phyloP scores from a whole-genome alignment of 768 basidiomycete genomes.

The Russula earlei region DNA sequence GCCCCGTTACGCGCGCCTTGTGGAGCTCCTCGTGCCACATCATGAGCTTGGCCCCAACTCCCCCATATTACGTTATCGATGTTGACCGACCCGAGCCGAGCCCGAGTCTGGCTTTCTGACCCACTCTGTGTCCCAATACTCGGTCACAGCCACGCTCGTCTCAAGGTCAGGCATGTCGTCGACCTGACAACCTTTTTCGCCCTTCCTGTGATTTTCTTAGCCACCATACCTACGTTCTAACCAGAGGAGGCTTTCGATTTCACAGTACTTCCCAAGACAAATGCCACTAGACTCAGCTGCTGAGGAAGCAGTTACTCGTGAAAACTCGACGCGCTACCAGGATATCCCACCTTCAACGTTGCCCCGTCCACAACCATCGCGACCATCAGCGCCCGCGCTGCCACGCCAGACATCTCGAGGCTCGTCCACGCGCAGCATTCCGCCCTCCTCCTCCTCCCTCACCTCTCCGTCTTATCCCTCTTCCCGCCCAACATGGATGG shows the following conservation, averaged over 20 bases:
- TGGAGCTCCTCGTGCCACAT: too few relatives aligned
- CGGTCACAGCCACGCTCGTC: too few relatives aligned
- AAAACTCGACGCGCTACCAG: background rate
- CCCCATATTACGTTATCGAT: too few relatives aligned
- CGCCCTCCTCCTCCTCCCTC: conserved; percentile 7
- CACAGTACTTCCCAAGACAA: background rate
- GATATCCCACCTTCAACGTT: background rate
- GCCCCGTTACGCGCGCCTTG: background rate
- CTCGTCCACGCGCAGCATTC: conserved; percentile 13
- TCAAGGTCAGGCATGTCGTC: background rate
- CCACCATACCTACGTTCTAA: background rate
- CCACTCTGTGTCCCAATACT: too few relatives aligned
- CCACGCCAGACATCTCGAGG: background rate
- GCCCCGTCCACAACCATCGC: background rate
- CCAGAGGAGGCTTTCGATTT: background rate
- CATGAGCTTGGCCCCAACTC: too few relatives aligned
- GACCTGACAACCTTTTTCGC: background rate
- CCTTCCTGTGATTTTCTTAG: background rate
- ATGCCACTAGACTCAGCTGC: background rate
- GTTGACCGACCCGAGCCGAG: too few relatives aligned
- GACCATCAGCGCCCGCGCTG: background rate
- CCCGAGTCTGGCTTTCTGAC: too few relatives aligned
- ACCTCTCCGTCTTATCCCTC: background rate
- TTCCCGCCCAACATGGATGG: background rate
- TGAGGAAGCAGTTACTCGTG: background rate